Percentiles rank a stretch among this genome's conserved stretches.
phyloP scores from a whole-genome alignment of 306 rosid species.

The Boehmeria nivea region DNA sequence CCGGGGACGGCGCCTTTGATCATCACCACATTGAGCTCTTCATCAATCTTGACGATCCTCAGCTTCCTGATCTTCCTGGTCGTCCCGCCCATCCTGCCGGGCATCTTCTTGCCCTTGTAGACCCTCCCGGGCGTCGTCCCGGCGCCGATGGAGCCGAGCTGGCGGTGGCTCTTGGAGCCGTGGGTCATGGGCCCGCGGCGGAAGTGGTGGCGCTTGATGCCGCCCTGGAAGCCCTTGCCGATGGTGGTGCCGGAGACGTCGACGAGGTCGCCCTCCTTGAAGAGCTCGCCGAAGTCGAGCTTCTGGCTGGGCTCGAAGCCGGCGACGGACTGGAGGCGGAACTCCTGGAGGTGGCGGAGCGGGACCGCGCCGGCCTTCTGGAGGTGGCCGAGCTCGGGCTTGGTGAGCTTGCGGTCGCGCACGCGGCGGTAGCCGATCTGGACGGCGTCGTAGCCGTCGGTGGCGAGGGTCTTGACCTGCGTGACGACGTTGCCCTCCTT shows the following conservation, averaged over 20 bases:
- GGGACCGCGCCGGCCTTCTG: constrained; percentile 77
- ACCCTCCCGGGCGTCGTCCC: constrained; percentile 95
- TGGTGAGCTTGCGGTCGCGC: constrained; percentile 72
- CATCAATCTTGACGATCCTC: constrained; percentile 84
- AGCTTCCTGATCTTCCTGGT: constrained; percentile 84
- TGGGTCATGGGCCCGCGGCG: constrained; percentile 84
- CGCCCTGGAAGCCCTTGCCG: constrained; percentile 98
- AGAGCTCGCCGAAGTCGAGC: constrained; percentile 49
- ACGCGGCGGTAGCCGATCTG: constrained; percentile 77
- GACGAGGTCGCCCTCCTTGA: constrained; percentile 89
- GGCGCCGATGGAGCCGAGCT: constrained; percentile 87
- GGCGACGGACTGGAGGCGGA: constrained; percentile 54
- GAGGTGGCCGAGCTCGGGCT: constrained; percentile 86
- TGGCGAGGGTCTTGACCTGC: constrained; percentile 72
- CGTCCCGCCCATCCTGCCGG: constrained; percentile 98
- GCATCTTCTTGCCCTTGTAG: constrained; percentile 94
- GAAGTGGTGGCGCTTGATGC: constrained; percentile 83
- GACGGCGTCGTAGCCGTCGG: constrained; percentile 75
- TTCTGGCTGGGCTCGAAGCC: constrained; percentile 63
- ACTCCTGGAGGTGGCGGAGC: constrained; percentile 93
- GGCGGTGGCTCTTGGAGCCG: constrained; percentile 96
- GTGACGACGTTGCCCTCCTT: constrained; percentile 92
- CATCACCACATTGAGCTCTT: constrained; percentile 77
- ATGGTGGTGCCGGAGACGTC: constrained; percentile 91
- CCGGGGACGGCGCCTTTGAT: constrained; percentile 96